Conservation (phyloP, 805 yeast genomes). For the Zygoascus flipseniorum region DNA sequence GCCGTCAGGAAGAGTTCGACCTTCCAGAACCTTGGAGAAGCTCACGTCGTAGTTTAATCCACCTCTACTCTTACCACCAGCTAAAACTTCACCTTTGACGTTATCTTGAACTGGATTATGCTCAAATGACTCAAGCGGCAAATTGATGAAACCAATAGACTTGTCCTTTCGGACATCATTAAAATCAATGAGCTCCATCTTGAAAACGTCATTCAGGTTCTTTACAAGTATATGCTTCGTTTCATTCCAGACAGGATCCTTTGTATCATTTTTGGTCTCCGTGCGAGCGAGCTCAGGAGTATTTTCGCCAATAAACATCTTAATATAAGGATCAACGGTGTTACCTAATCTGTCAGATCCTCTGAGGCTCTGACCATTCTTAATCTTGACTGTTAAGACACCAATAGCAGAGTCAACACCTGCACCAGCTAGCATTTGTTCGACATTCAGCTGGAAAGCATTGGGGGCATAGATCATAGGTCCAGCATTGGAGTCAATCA, state of each 20-base stretch:
- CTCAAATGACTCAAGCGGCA: conserved; percentile 60
- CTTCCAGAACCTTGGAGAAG: conserved; percentile 63
- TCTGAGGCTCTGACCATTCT: conserved; percentile 58
- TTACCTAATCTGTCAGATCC: conserved; percentile 64
- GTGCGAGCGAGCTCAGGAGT: conserved; percentile 54
- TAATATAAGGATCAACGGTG: conserved; percentile 84
- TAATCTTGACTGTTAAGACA: conserved; percentile 61
- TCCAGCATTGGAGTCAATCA: conserved; percentile 80
- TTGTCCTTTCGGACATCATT: conserved; percentile 75
- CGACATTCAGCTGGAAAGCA: conserved; percentile 86
- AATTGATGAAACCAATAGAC: conserved; percentile 65
- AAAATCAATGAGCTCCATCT: conserved; percentile 63
- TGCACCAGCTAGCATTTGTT: conserved; percentile 79
- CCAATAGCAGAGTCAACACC: conserved; percentile 79
- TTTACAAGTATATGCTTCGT: conserved; percentile 59
- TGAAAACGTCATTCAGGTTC: conserved; percentile 75
- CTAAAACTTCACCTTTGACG: conserved; percentile 48
- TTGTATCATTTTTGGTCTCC: conserved; percentile 56
- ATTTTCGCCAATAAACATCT: conserved; percentile 51
- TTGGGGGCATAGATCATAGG: conserved; percentile 84
- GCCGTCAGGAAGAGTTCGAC: conserved; percentile 58
- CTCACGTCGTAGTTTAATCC: conserved; percentile 58
- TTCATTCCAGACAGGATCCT: conserved; percentile 79
- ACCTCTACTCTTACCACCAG: conserved; percentile 83
- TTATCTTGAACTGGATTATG: conserved; percentile 39